Conservation (phyloP, 2,329 filamentous ascomycete genomes). For the Trichoderma endophyticum region DNA sequence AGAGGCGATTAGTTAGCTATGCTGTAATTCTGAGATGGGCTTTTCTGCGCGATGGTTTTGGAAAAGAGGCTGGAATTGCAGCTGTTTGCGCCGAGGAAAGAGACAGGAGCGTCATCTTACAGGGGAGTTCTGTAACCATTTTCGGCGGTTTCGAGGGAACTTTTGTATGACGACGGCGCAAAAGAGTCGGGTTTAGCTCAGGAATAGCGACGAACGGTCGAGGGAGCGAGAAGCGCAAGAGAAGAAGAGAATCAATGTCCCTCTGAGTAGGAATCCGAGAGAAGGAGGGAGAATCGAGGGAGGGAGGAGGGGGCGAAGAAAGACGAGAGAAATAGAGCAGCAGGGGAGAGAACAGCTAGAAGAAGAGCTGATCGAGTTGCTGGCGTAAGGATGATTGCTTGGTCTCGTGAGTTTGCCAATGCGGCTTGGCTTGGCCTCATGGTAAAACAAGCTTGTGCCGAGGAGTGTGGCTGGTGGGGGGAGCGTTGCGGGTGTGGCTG, state of each 20-base stretch:
- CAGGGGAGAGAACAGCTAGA: background rate
- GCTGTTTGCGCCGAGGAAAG: background rate
- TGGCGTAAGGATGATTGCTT: background rate
- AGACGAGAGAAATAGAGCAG: background rate
- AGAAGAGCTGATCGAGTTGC: background rate
- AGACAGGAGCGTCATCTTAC: conserved; percentile 34
- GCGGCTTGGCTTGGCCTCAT: background rate
- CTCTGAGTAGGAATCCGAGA: background rate
- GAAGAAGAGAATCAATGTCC: background rate
- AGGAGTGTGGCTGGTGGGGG: background rate
- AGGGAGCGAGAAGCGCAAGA: background rate
- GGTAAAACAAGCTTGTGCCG: background rate
- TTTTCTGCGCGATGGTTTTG: conserved; percentile 4
- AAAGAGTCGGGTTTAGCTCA: background rate
- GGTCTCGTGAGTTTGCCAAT: conserved; percentile 18
- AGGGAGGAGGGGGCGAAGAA: background rate
- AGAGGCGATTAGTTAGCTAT: background rate
- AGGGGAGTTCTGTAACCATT: conserved; percentile 50
- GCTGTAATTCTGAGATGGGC: background rate
- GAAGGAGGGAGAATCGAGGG: background rate
- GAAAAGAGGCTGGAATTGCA: background rate
- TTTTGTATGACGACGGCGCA: conserved; percentile 2
- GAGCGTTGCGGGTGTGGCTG: background rate
- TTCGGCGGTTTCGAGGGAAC: conserved; percentile 23
- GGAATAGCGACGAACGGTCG: background rate